Conservation (phyloP, 2,329 filamentous ascomycete species). For the Knoxdaviesia capensis region DNA sequence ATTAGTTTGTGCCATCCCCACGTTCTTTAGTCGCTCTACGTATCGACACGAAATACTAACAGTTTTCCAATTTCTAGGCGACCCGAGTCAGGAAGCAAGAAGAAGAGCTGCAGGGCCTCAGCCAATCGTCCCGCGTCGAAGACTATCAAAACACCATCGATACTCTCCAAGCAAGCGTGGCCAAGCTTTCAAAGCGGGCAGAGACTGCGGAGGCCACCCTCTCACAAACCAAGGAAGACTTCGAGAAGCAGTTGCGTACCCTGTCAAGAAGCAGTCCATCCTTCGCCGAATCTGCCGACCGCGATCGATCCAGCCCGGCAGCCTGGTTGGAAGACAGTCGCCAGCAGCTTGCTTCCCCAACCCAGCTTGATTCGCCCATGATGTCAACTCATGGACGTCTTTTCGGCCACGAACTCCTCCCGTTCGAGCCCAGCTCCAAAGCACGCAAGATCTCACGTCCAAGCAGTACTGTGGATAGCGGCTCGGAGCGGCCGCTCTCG, state of each 20-base stretch:
- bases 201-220: constrained; percentile 47
- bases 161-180: constrained; percentile 24
- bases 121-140: constrained; percentile 41
- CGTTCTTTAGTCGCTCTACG: not conserved
- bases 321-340: too few species aligned
- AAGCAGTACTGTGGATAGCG: too few species aligned
- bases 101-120: constrained; percentile 66
- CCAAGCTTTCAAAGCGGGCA: constrained; percentile 22
- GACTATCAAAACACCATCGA: constrained; percentile 38
- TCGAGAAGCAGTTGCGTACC: constrained; percentile 22
- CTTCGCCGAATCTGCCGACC: too few species aligned
- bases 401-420: too few species aligned
- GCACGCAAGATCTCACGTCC: too few species aligned
- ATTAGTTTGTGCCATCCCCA: constrained; percentile 32
- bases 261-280: too few species aligned
- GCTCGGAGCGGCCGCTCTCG: too few species aligned
- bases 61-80: constrained; percentile 24
- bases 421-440: too few species aligned
- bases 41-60: not conserved
- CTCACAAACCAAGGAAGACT: constrained; percentile 27
- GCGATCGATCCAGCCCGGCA: too few species aligned
- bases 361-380: too few species aligned
- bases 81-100: constrained; percentile 46
- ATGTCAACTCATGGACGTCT: too few species aligned
- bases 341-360: too few species aligned